Base-by-base conservation (phyloP, 108 stramenopile genomes). In the Cyclotella atomus region DNA sequence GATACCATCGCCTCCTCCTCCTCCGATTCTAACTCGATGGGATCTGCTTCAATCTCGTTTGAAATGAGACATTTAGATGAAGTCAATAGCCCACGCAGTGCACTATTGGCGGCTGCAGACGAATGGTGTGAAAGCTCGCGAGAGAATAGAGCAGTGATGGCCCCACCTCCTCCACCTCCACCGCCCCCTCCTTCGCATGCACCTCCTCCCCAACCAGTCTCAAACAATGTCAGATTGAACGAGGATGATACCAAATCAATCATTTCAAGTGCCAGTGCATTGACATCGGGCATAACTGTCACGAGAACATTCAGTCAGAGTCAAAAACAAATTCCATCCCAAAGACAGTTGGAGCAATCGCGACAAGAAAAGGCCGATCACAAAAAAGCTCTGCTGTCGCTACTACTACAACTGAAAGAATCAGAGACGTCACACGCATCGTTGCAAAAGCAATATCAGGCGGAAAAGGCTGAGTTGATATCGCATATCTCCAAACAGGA, bases 381-480 rank as follows among this genome's bases (percentile, higher is more conserved):
- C 19, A 59, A 76, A 16, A 47, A 68, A 44, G 75, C 75, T 5
- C 67, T 76, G 0, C 14, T 76, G 14, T 56, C 67, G 2, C 46
- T 76, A 25, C 75, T 76, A 35, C 36, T 25, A 44, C 55, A 76
- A 62, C 56, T 76, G 46, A 56, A 65, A 60, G 59, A 43, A 21
- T 23, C 66, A 0, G 75, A 76, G 47, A 45, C 28, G 30, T 20
- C 55, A 28, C 27, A 65, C 30, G 2, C 43, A 25, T 6, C 19
- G 8, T 35, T 45, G 2, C 36, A 56, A 43, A 28, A 59, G 20
- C 23, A 59, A 12, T 49, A 61, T 36, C 47, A 38, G 20, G 15
- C 3, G 0, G 75, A 68, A 68, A 54, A 54, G 15, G 8, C 36
- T 8, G 15, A 27, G 30, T 14, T 76, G n/a, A 27, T 49, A 27